Evolutionary conservation across 805 yeast genomes (phyloP), one percentile per base, ranked within the genome.

Genomic region (Yamadazyma tumulicola): DNA sequence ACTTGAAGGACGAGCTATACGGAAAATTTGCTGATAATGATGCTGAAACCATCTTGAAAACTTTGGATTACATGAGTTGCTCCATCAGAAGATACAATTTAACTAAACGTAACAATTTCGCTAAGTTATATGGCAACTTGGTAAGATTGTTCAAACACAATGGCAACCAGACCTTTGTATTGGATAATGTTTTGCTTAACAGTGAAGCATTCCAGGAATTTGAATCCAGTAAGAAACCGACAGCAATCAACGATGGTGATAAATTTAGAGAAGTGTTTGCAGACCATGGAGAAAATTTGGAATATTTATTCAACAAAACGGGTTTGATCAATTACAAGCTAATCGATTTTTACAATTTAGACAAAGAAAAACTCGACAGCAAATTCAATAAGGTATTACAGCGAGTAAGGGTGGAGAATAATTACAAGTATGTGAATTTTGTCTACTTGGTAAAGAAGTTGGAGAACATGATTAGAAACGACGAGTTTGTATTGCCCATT

Each of bases 111-210:
- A 32, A 48, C 14, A 44, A 43, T 12, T 55, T 54, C 40, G 23
- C 44, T 6, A 63, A 61, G 34, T 49, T 67, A 15, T 43, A 42
- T 34, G 48, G 56, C 13, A 65, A 64, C 31, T 54, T 67, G 25
- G 32, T 38, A 6, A 34, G 43, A 9, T 49, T 67, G 26, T 66
- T 66, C 47, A 55, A 55, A 18, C 47, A 56, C 35, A 66, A 66
- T 43, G 49, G 57, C 27, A 44, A 48, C 17, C 41, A 51, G 19
- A 48, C 70, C 0, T 61, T 54, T 29, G 49, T 61, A 2, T 55
- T 67, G 37, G 72, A 67, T 37, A 57, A 54, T 32, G 52, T 64
- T 1, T 38, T 65, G 14, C 31, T 53, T 7, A 63, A 48, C 45
- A 39, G 47, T 7, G 52, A 54, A 25, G 56, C 41, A 1, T 65